These are phyloP conservation scores for Iris macrosiphon DNA, from an alignment of 106 monocot species.

Conservation along the genomic window DNA sequence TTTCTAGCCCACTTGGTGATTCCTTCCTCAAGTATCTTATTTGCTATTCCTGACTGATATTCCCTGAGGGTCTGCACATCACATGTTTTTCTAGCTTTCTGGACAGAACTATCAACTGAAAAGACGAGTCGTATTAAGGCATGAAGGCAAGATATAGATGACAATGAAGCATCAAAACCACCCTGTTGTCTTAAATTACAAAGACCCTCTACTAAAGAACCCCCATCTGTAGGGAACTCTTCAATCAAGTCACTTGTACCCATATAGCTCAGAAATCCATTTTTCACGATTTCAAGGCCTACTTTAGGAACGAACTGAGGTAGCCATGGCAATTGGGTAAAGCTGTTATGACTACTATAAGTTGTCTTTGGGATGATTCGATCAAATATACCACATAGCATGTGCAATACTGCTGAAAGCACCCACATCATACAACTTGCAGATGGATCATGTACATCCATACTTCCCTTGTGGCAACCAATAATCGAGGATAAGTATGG, in stretches of 20 bases:
- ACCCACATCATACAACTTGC: conserved; percentile 44
- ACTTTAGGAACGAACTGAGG: conserved; percentile 83
- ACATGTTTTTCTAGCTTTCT: conserved; percentile 39
- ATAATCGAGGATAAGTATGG: conserved; percentile 27
- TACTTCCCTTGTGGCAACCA: conserved; percentile 10
- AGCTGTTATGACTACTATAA: neutral
- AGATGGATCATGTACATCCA: conserved; percentile 5
- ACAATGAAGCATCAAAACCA: conserved; percentile 41
- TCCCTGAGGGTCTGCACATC: conserved; percentile 6
- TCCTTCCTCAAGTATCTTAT: conserved; percentile 63
- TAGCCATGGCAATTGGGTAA: conserved; percentile 52
- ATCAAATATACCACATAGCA: conserved; percentile 52
- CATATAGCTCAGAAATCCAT: conserved; percentile 40
- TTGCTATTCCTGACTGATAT: conserved; percentile 18
- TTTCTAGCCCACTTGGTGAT: conserved; percentile 39
- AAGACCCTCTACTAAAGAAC: conserved; percentile 43
- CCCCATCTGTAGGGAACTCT: conserved; percentile 5
- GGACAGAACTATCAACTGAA: conserved; percentile 49
- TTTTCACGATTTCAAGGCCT: conserved; percentile 68
- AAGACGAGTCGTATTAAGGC: conserved; percentile 43
- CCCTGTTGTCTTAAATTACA: conserved; percentile 37
- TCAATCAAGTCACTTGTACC: conserved; percentile 4
- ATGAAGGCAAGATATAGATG: conserved; percentile 66
- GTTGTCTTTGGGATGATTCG: conserved; percentile 32
- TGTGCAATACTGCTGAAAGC: conserved; percentile 73